phyloP scores from a whole-genome alignment of 208 protist genomes.

The Acanthamoeba pearcei region DNA sequence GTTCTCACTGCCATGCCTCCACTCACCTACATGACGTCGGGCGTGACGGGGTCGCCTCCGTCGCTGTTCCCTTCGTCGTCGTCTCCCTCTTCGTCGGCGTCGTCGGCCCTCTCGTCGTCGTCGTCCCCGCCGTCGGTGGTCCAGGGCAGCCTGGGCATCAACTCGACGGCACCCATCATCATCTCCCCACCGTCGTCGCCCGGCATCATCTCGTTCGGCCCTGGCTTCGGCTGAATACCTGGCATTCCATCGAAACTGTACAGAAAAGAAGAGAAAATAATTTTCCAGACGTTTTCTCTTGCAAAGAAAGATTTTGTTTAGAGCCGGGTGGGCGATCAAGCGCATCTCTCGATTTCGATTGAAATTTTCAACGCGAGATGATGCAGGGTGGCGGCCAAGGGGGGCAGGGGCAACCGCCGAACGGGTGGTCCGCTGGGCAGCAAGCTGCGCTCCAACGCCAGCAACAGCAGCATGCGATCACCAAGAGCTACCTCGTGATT shows the following conservation, averaged over 20 bases:
- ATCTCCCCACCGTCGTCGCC: constrained; percentile 25
- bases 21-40: not conserved
- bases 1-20: no score
- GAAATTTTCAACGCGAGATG: not conserved
- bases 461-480: constrained; percentile 26
- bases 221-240: not conserved
- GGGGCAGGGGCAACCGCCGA: not conserved
- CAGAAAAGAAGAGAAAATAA: not conserved
- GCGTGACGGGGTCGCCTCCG: not conserved
- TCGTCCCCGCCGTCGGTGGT: not conserved
- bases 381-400: not conserved
- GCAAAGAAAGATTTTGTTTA: not conserved
- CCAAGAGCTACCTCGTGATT: constrained; percentile 18
- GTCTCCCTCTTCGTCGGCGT: not conserved
- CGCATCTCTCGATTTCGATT: not conserved
- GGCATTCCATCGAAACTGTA: not conserved
- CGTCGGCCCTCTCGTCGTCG: not conserved
- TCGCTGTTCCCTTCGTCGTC: not conserved
- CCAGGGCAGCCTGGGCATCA: not conserved
- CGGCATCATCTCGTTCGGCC: not conserved
- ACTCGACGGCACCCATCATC: not conserved
- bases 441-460: not conserved
- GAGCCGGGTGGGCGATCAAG: not conserved
- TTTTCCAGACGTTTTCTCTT: not conserved
- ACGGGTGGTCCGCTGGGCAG: not conserved